phyloP scores from a whole-genome alignment of 345 rosid genomes.

The Ceriops zippeliana region DNA sequence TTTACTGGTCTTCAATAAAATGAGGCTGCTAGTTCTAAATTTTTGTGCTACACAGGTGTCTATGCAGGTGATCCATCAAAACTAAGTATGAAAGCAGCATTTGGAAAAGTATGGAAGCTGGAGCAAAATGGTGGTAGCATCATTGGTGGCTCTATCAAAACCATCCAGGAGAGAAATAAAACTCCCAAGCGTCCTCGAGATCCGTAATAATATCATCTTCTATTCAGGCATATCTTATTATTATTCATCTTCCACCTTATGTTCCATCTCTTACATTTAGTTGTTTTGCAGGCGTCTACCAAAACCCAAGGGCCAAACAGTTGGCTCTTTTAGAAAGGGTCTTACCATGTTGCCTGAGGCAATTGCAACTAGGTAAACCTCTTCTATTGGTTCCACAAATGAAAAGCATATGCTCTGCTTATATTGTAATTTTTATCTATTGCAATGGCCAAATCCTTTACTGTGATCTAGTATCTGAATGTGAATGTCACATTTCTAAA shows the following conservation, averaged over 20 bases:
- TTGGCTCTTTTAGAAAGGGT: constrained; percentile 89
- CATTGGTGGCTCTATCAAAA: constrained; percentile 75
- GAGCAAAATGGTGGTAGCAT: constrained; percentile 87
- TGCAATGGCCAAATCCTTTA: not conserved
- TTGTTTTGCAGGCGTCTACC: constrained; percentile 60
- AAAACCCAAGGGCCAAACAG: constrained; percentile 92
- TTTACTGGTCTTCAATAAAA: not conserved
- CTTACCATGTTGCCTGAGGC: constrained; percentile 86
- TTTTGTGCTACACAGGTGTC: constrained; percentile 51
- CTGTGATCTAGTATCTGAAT: not conserved
- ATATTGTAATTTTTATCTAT: not conserved
- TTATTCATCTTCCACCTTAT: not conserved
- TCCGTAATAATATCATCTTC: constrained; percentile 50
- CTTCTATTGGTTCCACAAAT: not conserved
- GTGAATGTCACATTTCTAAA: constrained; percentile 3
- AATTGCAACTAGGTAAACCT: constrained; percentile 66
- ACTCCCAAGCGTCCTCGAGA: constrained; percentile 65
- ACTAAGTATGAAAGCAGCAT: constrained; percentile 91
- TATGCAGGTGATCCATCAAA: constrained; percentile 95
- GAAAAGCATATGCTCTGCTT: constrained; percentile 3
- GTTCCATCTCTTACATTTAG: constrained; percentile 13
- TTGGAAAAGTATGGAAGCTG: constrained; percentile 94
- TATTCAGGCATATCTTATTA: constrained; percentile 13
- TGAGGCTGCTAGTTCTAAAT: not conserved
- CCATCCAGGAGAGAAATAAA: constrained; percentile 71